Conservation (phyloP, 345 rosid species). For the Melastoma malabathricum region DNA sequence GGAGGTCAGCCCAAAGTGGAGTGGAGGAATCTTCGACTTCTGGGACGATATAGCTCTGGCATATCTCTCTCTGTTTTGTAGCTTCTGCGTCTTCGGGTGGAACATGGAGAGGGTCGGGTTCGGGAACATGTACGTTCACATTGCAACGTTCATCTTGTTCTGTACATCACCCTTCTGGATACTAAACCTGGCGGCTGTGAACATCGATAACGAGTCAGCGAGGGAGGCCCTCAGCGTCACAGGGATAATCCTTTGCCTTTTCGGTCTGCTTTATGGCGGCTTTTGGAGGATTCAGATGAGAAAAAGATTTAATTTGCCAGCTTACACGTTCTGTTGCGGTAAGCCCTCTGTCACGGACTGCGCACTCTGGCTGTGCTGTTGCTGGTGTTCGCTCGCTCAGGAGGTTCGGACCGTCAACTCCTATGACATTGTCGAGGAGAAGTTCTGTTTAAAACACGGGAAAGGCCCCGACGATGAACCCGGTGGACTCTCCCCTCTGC, state of each 20-base stretch:
- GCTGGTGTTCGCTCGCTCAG: conserved; percentile 92
- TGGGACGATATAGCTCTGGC: conserved; percentile 86
- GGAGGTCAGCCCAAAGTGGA: conserved; percentile 57
- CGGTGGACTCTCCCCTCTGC: conserved; percentile 26
- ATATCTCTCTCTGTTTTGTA: conserved; percentile 69
- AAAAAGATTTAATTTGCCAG: conserved; percentile 63
- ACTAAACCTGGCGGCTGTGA: conserved; percentile 79
- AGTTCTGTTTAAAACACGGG: conserved; percentile 21
- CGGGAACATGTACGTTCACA: conserved; percentile 94
- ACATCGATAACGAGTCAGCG: conserved; percentile 42
- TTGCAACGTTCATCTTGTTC: conserved; percentile 72
- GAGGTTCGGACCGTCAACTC: conserved; percentile 73
- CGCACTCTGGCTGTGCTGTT: conserved; percentile 70
- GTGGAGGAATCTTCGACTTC: conserved; percentile 75
- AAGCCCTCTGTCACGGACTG: conserved; percentile 46
- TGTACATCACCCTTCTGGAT: conserved; percentile 93
- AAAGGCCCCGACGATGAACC: conserved; percentile 9
- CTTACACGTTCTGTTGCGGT: conserved; percentile 64
- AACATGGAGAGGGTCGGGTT: conserved; percentile 94
- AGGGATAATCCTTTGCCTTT: conserved; percentile 62
- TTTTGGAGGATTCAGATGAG: conserved; percentile 97
- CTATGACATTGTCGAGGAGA: conserved; percentile 57
- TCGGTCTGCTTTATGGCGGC: conserved; percentile 86
- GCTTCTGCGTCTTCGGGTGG: conserved; percentile 90
- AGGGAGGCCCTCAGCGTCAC: conserved; percentile 52